Base-by-base conservation (phyloP, 164 flowering plant species). In the Kalanchoe fedtschenkoi region DNA sequence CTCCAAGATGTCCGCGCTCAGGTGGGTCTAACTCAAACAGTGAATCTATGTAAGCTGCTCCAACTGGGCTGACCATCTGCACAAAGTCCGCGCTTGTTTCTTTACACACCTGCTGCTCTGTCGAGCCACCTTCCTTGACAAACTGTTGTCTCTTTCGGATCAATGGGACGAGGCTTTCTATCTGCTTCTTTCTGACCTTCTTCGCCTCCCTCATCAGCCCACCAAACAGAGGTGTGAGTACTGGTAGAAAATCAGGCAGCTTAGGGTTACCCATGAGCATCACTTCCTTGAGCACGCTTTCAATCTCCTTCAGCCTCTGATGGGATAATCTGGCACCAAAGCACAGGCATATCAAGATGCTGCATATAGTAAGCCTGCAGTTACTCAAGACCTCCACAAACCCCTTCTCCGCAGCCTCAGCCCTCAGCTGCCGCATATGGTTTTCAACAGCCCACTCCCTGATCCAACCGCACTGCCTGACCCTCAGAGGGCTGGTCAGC, bases 41-140 rank as follows among this genome's bases (percentile, higher is more conserved):
- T 2, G 96, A 84, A 75, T 92, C 98, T 0, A 89, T 65, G 67
- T 89, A 89, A 5, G 98, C 93, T 4, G 91, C 89, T 6, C 96
- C 95, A 0, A 76, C 21, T 1, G 85, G 85, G 68, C 93, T 85
- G 64, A 68, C 86, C 91, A 87, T 85, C 21, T 80, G 81, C 0
- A 62, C 30, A n/a, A 24, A 6, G 44, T 24, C 9, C 59, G 34
- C 9, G 17, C 33, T 5, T 4, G 33, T 24, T 54, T 6, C 14
- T 16, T 4, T 30, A 16, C 16, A 16, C 6, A 30, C 34, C 4
- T 39, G 5, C 5, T 37, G 15, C 19, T 19, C 6, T 5, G 41
- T 29, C 15, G 54, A 66, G 21, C 75, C 77, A 2, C 76, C 76
- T 11, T 72, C 69, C 58, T 84, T 78, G 1, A 85, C 74, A 28